Evolutionary conservation across 2,329 filamentous ascomycete genomes (phyloP).

Genomic region (Arthroderma sp.): DNA sequence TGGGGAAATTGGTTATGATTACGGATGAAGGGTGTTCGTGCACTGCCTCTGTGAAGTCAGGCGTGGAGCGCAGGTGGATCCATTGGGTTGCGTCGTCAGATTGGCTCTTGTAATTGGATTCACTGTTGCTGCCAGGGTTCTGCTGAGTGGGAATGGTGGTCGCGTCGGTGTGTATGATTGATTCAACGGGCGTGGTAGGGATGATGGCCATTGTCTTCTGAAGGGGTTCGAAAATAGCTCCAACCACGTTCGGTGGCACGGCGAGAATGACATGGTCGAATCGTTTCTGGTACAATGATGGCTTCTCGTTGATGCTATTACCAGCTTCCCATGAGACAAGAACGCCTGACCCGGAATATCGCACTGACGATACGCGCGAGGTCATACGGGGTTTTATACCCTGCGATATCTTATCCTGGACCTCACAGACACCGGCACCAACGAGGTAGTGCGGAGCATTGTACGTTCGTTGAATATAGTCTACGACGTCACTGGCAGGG

Average conservation of each 20-base stretch:
- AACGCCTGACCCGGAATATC: constrained; percentile 8
- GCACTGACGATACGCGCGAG: constrained; percentile 15
- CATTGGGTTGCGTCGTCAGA: constrained; percentile 14
- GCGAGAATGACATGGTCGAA: constrained; percentile 44
- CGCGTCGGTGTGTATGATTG: constrained; percentile 33
- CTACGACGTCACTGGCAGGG: constrained; percentile 40
- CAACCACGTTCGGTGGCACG: constrained; percentile 42
- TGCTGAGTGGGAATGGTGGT: constrained; percentile 3
- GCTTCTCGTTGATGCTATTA: neutral
- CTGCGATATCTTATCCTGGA: constrained; percentile 34
- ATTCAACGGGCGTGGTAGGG: constrained; percentile 38
- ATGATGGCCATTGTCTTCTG: constrained; percentile 27
- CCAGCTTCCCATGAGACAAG: constrained; percentile 12
- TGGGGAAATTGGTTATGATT: constrained; percentile 41
- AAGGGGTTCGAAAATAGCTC: constrained; percentile 35
- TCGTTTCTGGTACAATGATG: constrained; percentile 14
- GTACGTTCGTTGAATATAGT: constrained; percentile 37
- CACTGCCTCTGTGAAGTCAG: constrained; percentile 36
- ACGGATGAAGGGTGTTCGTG: constrained; percentile 40
- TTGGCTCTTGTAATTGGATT: neutral
- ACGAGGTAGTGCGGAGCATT: constrained; percentile 41
- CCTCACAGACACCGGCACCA: constrained; percentile 36
- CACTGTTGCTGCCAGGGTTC: neutral
- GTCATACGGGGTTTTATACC: constrained; percentile 33
- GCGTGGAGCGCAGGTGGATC: constrained; percentile 25